A percentile compares a stretch with the other conserved stretches of the same genome.
Evolutionary conservation across 2,329 filamentous ascomycete species (phyloP).

Genomic region (Talaromyces sp.): DNA sequence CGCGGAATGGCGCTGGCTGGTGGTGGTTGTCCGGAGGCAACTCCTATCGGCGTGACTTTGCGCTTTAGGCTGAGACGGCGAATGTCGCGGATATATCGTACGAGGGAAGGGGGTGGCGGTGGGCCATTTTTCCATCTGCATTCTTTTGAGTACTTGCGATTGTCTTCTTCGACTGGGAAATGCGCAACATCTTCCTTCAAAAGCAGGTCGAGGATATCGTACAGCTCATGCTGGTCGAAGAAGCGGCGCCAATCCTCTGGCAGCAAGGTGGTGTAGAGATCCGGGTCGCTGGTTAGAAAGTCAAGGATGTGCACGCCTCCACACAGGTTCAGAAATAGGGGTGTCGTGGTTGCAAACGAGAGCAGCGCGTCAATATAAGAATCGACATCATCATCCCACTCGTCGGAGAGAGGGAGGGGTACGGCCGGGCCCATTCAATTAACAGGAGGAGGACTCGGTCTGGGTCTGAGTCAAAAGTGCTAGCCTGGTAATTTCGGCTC

Average conservation of each 20-base stretch:
- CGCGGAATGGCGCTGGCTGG: conserved; percentile 58
- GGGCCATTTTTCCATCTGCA: conserved; percentile 42
- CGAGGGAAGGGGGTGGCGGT: conserved; percentile 52
- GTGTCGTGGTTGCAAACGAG: conserved; percentile 67
- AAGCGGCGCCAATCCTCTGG: conserved; percentile 78
- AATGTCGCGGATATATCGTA: conserved; percentile 69
- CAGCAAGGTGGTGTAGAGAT: conserved; percentile 73
- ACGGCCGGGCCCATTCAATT: conserved; percentile 43
- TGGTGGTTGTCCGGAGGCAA: conserved; percentile 20
- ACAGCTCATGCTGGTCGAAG: conserved; percentile 65
- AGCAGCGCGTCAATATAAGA: conserved; percentile 76
- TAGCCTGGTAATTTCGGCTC: neutral
- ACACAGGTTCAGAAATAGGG: conserved; percentile 81
- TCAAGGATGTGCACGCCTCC: conserved; percentile 96
- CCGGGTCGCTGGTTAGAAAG: conserved; percentile 82
- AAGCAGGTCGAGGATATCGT: conserved; percentile 74
- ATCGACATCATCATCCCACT: conserved; percentile 66
- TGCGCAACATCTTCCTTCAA: conserved; percentile 67
- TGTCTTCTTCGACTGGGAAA: neutral
- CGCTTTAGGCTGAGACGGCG: conserved; percentile 65
- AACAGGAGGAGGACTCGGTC: neutral
- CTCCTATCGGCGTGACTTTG: conserved; percentile 46
- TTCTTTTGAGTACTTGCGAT: neutral
- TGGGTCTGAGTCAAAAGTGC: neutral
- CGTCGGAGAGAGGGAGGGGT: conserved; percentile 64